Conservation (phyloP, 1,284 basidiomycete species). For the Phellopilus nigrolimitatus region DNA sequence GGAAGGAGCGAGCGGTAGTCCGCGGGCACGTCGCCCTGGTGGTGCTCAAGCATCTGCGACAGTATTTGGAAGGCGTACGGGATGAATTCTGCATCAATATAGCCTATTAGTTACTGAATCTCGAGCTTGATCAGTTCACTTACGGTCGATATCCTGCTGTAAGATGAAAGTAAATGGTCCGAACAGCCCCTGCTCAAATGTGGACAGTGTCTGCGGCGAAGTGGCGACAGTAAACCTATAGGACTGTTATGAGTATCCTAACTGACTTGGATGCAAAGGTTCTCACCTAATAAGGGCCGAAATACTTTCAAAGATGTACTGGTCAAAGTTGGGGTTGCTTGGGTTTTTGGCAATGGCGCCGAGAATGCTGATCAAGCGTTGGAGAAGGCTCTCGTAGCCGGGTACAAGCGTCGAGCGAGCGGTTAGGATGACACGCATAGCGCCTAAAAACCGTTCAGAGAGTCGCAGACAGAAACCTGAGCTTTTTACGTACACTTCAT, state of each 20-base stretch:
- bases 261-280: neutral
- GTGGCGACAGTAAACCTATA: constrained; percentile 75
- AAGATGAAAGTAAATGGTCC: constrained; percentile 87
- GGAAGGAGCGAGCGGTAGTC: constrained; percentile 80
- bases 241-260: constrained; percentile 15
- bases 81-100: constrained; percentile 74
- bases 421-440: constrained; percentile 91
- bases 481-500: constrained; percentile 79
- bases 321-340: constrained; percentile 95
- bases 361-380: constrained; percentile 77
- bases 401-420: constrained; percentile 76
- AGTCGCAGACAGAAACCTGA: constrained; percentile 4
- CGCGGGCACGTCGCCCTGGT: constrained; percentile 60
- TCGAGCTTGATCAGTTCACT: constrained; percentile 26
- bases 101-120: neutral
- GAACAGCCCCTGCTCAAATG: constrained; percentile 83
- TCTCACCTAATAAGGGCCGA: constrained; percentile 82
- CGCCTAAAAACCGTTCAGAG: constrained; percentile 45
- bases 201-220: constrained; percentile 58
- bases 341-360: constrained; percentile 92
- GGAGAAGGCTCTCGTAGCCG: constrained; percentile 63
- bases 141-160: constrained; percentile 89
- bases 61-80: constrained; percentile 98
- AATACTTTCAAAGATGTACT: constrained; percentile 95
- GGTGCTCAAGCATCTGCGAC: constrained; percentile 91